Percentiles rank a stretch among this genome's conserved stretches.
These are phyloP conservation scores for Fusarium pseudocircinatum DNA, from an alignment of 2,329 filamentous ascomycete species.

Conservation along the genomic window DNA sequence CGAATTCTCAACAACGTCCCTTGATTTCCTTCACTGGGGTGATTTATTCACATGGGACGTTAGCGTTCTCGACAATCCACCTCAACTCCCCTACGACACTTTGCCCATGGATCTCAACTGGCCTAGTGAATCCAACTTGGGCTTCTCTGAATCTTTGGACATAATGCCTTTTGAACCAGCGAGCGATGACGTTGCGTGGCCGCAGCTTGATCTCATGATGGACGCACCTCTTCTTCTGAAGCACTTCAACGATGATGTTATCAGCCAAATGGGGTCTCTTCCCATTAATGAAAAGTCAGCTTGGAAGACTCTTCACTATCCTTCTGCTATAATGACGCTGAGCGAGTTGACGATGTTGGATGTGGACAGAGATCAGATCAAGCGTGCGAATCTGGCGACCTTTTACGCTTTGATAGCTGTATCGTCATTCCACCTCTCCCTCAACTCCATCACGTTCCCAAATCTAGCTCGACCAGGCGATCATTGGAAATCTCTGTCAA, in stretches of 20 bases:
- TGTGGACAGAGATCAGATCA: conserved; percentile 23
- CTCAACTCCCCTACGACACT: conserved; percentile 8
- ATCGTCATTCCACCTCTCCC: conserved; percentile 26
- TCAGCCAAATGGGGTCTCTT: conserved; percentile 36
- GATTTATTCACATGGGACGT: conserved; percentile 39
- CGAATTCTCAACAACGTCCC: background rate
- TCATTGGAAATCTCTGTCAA: conserved; percentile 20
- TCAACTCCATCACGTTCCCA: conserved; percentile 18
- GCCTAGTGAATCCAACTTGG: conserved; percentile 3
- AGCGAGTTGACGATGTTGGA: conserved; percentile 35
- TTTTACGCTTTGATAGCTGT: conserved; percentile 36
- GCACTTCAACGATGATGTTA: conserved; percentile 39
- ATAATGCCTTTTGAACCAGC: background rate
- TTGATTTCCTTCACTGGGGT: conserved; percentile 34
- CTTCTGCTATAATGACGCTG: conserved; percentile 31
- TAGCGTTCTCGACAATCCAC: conserved; percentile 29
- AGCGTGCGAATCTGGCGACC: conserved; percentile 26
- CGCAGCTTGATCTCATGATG: conserved; percentile 27
- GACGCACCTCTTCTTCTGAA: conserved; percentile 26
- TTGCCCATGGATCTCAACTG: conserved; percentile 21
- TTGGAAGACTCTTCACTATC: conserved; percentile 34
- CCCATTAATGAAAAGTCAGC: conserved; percentile 39
- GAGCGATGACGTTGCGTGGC: conserved; percentile 19
- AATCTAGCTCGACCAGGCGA: conserved; percentile 4
- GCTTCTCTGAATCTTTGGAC: conserved; percentile 9